Base-by-base conservation (phyloP, 2,329 filamentous ascomycete species). In the Bipolaris bicolor region DNA sequence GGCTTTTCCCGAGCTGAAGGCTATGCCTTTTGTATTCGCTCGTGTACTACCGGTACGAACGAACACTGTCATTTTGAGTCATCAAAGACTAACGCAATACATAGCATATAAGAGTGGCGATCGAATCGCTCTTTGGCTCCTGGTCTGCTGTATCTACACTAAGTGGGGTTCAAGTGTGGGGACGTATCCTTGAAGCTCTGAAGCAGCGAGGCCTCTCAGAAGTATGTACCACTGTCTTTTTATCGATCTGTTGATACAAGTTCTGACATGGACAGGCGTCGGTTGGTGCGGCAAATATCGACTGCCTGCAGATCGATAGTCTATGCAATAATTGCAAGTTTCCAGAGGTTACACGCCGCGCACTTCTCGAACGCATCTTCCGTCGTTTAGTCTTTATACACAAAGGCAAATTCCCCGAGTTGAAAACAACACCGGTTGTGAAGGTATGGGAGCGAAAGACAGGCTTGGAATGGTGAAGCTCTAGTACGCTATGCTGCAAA, bases 401-500 rank as follows among this genome's bases (percentile, higher is more conserved):
- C n/a, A 57, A 37, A 16, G 45, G 57, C 0, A 62, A 51, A 7
- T 69, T 71, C n/a, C 45, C 55, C 1, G 67, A 66, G 5, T 41
- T 71, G 5, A 62, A 54, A 13, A 22, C 22, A 5, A 56, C 62
- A 1, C 10, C 22, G 4, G 43, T 70, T 4, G 64, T 68, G 1
- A 62, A 40, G 29, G 39, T 15, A 0, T 71, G 67, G 67, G 62
- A 69, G 40, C n/a, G 26, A 7, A 50, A 52, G 37, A 68, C 66
- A 4, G 63, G 66, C 1, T 52, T 58, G 10, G 43, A 16, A 11
- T 69, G 67, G 64, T 60, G 37, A 47, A 3, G n/a, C 13, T 16
- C 20, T 20, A 20, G 20, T 20, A 20, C 3, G 20, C 3, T 20
- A 20, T 20, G 20, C 20, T 20, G 20, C 20, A 20, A 20, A 20